Percentiles rank a stretch among this genome's conserved stretches.
These are phyloP conservation scores for Saposhnikovia divaricata DNA, from an alignment of 129 eudicot species.

Conservation along the genomic window DNA sequence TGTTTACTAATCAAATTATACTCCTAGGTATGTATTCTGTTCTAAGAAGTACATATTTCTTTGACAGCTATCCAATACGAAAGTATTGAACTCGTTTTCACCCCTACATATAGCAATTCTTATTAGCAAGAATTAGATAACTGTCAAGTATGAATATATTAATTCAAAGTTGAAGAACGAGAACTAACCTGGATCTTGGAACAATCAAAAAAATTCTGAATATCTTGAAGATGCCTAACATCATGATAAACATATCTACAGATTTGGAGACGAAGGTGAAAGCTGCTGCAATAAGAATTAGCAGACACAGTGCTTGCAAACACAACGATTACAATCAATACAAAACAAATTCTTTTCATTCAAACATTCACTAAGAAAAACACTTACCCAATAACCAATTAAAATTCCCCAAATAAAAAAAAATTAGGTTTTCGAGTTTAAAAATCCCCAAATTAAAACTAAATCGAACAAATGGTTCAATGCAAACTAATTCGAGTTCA, in stretches of 20 bases:
- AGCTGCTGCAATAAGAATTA: constrained; percentile 19
- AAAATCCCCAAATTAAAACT: too few species aligned
- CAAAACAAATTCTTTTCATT: too few species aligned
- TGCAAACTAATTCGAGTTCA: too few species aligned
- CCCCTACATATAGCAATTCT: background rate
- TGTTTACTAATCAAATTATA: background rate
- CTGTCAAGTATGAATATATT: background rate
- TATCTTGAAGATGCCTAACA: constrained; percentile 65
- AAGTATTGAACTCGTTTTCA: too few species aligned
- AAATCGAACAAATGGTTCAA: too few species aligned
- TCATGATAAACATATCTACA: constrained; percentile 67
- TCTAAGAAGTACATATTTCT: background rate
- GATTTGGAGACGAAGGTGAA: constrained; percentile 48
- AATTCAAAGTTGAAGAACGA: background rate
- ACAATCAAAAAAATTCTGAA: constrained; percentile 59
- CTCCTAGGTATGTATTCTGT: background rate
- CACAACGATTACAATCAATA: too few species aligned
- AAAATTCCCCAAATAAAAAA: too few species aligned
- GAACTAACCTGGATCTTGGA: constrained; percentile 54
- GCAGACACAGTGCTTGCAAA: too few species aligned
- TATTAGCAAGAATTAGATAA: background rate
- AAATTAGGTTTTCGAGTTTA: too few species aligned
- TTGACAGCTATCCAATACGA: too few species aligned
- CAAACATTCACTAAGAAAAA: too few species aligned
- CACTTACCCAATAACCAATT: too few species aligned